Percentiles rank a stretch among this genome's conserved stretches.
phyloP scores from a whole-genome alignment of 768 basidiomycete genomes.

The Stropharia rugosoannulata region DNA sequence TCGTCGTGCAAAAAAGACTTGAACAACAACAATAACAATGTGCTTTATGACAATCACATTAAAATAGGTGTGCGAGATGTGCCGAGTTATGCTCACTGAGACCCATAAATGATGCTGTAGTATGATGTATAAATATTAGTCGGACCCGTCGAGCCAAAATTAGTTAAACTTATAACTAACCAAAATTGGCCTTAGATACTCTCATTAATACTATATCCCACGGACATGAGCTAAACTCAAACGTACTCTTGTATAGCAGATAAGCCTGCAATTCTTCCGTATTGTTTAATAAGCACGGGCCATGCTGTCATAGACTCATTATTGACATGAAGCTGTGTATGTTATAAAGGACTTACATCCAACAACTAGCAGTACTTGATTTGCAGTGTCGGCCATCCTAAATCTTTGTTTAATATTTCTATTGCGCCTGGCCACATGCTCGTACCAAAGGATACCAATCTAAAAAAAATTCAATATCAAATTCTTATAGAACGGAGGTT shows the following conservation, averaged over 20 bases:
- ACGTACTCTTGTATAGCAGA: background rate
- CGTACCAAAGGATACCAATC: background rate
- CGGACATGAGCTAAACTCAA: background rate
- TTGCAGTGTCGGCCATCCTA: background rate
- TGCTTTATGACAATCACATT: background rate
- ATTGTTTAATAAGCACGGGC: background rate
- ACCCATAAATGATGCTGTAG: background rate
- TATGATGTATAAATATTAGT: background rate
- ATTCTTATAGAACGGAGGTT: background rate
- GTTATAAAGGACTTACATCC: background rate
- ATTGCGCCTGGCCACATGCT: background rate
- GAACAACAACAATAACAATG: background rate
- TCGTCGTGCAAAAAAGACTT: background rate
- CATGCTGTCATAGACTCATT: background rate
- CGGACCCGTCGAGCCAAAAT: no score
- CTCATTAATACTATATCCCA: no score
- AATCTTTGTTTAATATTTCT: background rate
- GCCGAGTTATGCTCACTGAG: background rate
- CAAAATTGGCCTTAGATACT: no score
- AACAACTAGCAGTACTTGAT: background rate
- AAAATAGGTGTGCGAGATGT: background rate
- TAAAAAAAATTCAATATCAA: background rate
- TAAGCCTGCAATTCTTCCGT: background rate
- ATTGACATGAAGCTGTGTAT: background rate
- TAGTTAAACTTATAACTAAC: no score